These are phyloP conservation scores for Linaria vulgaris DNA, from an alignment of 257 asterid genomes.

Conservation along the genomic window DNA sequence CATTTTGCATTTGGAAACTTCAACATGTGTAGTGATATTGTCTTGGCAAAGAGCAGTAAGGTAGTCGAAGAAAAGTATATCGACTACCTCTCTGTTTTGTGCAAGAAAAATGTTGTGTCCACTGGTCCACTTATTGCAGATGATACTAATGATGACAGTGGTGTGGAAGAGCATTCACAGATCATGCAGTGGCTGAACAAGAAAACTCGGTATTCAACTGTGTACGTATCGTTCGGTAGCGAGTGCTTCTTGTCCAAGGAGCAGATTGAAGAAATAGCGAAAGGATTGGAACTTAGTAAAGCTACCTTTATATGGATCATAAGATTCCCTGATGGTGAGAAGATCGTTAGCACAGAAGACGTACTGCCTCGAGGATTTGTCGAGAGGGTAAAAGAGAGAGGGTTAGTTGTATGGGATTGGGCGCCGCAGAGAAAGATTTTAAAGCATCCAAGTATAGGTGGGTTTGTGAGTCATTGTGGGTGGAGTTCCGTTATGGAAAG, in stretches of 20 bases:
- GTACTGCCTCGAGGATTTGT: conserved; percentile 24
- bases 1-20: not conserved
- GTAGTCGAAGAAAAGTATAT: not conserved
- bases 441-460: conserved; percentile 19
- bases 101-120: not conserved
- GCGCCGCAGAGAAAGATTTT: conserved; percentile 19
- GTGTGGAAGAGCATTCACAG: not conserved
- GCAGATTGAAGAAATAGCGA: conserved; percentile 17
- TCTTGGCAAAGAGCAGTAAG: not conserved
- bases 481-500: conserved; percentile 29
- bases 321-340: conserved; percentile 11
- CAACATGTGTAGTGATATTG: not conserved
- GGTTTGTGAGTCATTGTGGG: conserved; percentile 34
- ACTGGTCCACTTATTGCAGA: conserved; percentile 27
- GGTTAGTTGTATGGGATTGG: conserved; percentile 10
- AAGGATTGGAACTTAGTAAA: conserved; percentile 13
- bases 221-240: conserved; percentile 22
- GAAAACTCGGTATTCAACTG: conserved; percentile 10
- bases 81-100: not conserved
- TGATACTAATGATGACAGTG: not conserved
- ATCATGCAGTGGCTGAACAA: conserved; percentile 17
- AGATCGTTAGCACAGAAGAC: not conserved
- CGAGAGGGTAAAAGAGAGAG: conserved; percentile 25
- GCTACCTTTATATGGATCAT: conserved; percentile 19
- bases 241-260: conserved; percentile 17